Base-by-base conservation (phyloP, 1,284 basidiomycete species). In the Neolentinus lepideus region DNA sequence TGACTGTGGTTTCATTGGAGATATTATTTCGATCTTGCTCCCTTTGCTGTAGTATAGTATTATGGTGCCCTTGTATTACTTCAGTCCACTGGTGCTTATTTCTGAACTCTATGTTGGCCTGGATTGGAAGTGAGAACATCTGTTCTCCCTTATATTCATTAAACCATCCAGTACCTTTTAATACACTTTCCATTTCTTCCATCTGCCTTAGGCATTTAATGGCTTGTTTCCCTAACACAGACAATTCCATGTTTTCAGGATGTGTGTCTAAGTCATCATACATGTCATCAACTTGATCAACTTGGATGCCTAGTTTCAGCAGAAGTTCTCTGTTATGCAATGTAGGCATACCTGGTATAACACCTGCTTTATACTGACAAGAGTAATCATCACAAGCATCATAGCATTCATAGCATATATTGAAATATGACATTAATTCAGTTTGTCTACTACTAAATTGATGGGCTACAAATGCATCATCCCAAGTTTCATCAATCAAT, bases 321-420 rank as follows among this genome's bases (percentile, higher is more conserved):
- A 36, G n/a, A 50, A 50, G 27, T 8, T 36, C 51, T 16, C 22
- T 4, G 35, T 33, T 29, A 52, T 43, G 38, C n/a, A 43, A n/a
- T 8, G 38, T 43, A 21, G 38, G 38, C 8, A 43, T 43, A 16
- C 38, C 25, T 24, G 38, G 12, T 25, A 27, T 22, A n/a, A n/a
- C n/a, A 51, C 25, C 54, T 48, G 16, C n/a, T 27, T 48, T 35
- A 11, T 16, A 8, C 4, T 21, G 26, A 16, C 45, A 8, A 8
- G 12, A 31, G 54, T 43, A 67, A 53, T 66, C 63, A 56, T 66
- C 60, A 38, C 63, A 43, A n/a, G 62, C 61, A 61, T 65, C 63
- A 25, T 57, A 51, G 43, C 63, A 65, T 54, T 65, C 63, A 58
- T 66, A 64, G n/a, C 50, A 51, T 2, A 65, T 51, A 38, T 66